Percentiles rank a stretch among this genome's conserved stretches.
Conservation (phyloP, 192 early-diverging fungal species). For the Polychytrium aggregatum region DNA sequence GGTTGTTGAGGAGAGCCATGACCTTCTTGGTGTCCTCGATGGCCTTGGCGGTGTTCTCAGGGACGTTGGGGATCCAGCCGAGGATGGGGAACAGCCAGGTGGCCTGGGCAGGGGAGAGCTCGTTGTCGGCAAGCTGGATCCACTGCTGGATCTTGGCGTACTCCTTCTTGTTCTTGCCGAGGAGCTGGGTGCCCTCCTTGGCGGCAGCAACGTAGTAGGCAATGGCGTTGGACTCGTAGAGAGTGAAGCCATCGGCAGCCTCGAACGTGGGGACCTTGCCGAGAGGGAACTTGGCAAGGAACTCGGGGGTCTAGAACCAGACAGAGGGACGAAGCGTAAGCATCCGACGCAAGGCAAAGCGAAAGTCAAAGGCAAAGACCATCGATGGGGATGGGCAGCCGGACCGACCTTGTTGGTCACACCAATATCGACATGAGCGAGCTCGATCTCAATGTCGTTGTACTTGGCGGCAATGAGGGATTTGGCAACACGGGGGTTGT, state of each 20-base stretch:
- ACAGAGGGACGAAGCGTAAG: neutral
- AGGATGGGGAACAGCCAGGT: slow-evolving; percentile 40
- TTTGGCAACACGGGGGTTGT: slow-evolving; percentile 63
- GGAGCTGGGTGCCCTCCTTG: slow-evolving; percentile 30
- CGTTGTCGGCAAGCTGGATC: slow-evolving; percentile 40
- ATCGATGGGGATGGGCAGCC: neutral
- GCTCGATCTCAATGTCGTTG: slow-evolving; percentile 62
- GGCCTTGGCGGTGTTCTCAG: slow-evolving; percentile 50
- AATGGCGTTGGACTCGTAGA: slow-evolving; percentile 82
- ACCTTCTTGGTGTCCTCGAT: slow-evolving; percentile 54
- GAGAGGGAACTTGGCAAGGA: slow-evolving; percentile 80
- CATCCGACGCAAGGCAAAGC: too few relatives aligned
- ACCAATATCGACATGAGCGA: slow-evolving; percentile 45
- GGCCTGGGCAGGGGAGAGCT: slow-evolving; percentile 26
- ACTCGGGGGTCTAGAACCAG: slow-evolving; percentile 51
- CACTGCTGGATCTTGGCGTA: slow-evolving; percentile 37
- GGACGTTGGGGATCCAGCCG: slow-evolving; percentile 33
- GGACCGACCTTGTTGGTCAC: slow-evolving; percentile 50
- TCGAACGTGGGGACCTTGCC: slow-evolving; percentile 89
- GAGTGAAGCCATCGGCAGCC: slow-evolving; percentile 58
- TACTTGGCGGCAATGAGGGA: slow-evolving; percentile 66
- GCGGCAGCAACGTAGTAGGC: slow-evolving; percentile 66
- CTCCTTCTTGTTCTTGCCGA: slow-evolving; percentile 32
- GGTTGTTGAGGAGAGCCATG: slow-evolving; percentile 61
- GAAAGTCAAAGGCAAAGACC: neutral